A percentile compares a stretch with the other conserved stretches of the same genome.
These are phyloP conservation scores for Linum lewisii DNA, from an alignment of 345 rosid genomes.

Conservation along the genomic window DNA sequence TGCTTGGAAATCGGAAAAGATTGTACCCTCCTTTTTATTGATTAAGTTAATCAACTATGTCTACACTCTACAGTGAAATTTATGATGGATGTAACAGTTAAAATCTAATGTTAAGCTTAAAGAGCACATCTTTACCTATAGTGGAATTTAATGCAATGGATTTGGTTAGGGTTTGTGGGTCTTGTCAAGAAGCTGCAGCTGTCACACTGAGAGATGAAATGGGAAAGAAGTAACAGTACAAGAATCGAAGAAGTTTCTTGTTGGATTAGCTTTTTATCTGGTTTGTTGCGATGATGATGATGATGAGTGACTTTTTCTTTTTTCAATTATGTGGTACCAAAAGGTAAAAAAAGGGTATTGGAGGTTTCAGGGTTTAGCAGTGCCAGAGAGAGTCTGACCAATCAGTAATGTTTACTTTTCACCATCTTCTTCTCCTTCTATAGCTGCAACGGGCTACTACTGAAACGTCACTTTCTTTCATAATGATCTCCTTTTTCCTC, in stretches of 20 bases:
- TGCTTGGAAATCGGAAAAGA: background rate
- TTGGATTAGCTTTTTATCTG: background rate
- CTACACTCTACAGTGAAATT: too few species aligned
- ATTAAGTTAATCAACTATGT: too few species aligned
- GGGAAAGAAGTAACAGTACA: background rate
- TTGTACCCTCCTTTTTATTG: too few species aligned
- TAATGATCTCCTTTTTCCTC: background rate
- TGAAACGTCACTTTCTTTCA: constrained; percentile 36
- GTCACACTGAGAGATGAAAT: too few species aligned
- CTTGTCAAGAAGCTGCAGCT: too few species aligned
- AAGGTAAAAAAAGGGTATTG: background rate
- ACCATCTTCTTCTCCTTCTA: background rate
- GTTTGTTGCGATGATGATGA: background rate
- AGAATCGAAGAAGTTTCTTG: background rate
- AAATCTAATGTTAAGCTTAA: too few species aligned
- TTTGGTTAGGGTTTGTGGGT: too few species aligned
- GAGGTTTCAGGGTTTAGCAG: background rate
- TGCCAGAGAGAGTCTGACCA: background rate
- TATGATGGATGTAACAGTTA: too few species aligned
- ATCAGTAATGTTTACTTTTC: background rate
- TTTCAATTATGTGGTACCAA: background rate
- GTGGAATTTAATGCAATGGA: too few species aligned
- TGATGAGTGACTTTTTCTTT: background rate
- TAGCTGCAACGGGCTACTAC: constrained; percentile 19
- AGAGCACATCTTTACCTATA: too few species aligned